These are phyloP conservation scores for Solanum hybrid DNA, from an alignment of 305 asterid species.

Conservation along the genomic window DNA sequence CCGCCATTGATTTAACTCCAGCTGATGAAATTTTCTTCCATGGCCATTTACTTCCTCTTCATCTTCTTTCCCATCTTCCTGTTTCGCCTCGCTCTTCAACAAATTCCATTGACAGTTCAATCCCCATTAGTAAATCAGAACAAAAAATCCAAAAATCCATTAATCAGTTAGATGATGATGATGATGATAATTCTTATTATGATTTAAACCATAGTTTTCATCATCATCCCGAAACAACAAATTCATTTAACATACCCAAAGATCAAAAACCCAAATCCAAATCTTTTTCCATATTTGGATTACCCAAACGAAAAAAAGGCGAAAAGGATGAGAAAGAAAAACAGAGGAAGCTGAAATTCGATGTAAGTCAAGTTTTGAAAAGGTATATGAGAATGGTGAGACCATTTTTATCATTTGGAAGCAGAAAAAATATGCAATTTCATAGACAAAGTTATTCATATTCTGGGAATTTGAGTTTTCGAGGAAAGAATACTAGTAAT, in stretches of 20 bases:
- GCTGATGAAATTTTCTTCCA: slow-evolving; percentile 73
- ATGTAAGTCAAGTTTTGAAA: slow-evolving; percentile 37
- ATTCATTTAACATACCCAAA: slow-evolving; percentile 8
- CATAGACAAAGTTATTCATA: slow-evolving; percentile 34
- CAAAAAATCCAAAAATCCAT: background rate
- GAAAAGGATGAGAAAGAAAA: slow-evolving; percentile 22
- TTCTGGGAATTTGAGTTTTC: slow-evolving; percentile 56
- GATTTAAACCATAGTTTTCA: background rate
- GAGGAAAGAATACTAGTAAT: slow-evolving; percentile 12
- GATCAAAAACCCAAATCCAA: slow-evolving; percentile 33
- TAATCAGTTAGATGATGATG: background rate
- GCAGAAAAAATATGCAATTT: slow-evolving; percentile 19
- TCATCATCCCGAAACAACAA: slow-evolving; percentile 2
- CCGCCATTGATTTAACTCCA: slow-evolving; percentile 54
- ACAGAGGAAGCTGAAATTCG: slow-evolving; percentile 40
- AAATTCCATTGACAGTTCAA: slow-evolving; percentile 59
- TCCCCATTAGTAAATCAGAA: slow-evolving; percentile 40
- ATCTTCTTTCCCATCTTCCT: slow-evolving; percentile 55
- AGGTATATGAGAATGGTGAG: slow-evolving; percentile 50
- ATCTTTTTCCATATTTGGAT: slow-evolving; percentile 51
- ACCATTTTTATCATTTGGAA: slow-evolving; percentile 45
- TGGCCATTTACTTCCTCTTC: slow-evolving; percentile 75
- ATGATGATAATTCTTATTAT: background rate
- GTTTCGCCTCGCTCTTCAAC: slow-evolving; percentile 70
- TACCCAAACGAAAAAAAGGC: slow-evolving; percentile 36